Base-by-base conservation (phyloP, 805 yeast species). In the Brettanomyces nanus region DNA sequence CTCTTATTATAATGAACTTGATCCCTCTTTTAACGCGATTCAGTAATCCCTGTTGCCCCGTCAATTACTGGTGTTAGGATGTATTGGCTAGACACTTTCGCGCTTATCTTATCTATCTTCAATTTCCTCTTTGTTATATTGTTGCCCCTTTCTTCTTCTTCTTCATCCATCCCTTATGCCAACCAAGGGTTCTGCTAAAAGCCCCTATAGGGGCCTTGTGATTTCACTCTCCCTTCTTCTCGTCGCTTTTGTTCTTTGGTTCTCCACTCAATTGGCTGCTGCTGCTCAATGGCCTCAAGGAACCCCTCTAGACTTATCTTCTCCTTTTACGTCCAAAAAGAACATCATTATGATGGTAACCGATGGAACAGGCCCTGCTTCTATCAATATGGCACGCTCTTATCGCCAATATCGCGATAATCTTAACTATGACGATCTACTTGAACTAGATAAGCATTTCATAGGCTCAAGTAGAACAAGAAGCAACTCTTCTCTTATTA, bases 321-420 rank as follows among this genome's bases (percentile, higher is more conserved):
- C 7, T 23, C 11, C 26, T 23, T 23, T 11, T 23, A 11, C 26
- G 23, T 31, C 32, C 5, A 84, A 83, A 66, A 79, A 75, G 52
- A 86, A 86, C 51, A 71, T 87, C 40, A 81, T 86, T 37, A 85
- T 86, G 65, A 77, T 86, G 74, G 95, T 86, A 23, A 80, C 94
- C 3, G 96, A 86, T 58, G 96, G 96, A n/a, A 85, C 86, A 81
- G 95, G 95, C 0, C 95, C 95, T 3, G 81, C 95, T 0, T 80
- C 94, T 2, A 61, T 86, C 41, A 80, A 92, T 2, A 61, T 86
- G 56, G 78, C 95, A 1, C 71, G 96, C 44, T 75, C 83, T 18
- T 87, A 74, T 63, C 71, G 71, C 42, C 95, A 86, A 54, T 64
- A 59, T 51, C 61, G 77, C 39, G 78, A 77, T 42, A 54, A 58